Base-by-base conservation (phyloP, 768 basidiomycete genomes). In the Candolleomyces efflorescens region DNA sequence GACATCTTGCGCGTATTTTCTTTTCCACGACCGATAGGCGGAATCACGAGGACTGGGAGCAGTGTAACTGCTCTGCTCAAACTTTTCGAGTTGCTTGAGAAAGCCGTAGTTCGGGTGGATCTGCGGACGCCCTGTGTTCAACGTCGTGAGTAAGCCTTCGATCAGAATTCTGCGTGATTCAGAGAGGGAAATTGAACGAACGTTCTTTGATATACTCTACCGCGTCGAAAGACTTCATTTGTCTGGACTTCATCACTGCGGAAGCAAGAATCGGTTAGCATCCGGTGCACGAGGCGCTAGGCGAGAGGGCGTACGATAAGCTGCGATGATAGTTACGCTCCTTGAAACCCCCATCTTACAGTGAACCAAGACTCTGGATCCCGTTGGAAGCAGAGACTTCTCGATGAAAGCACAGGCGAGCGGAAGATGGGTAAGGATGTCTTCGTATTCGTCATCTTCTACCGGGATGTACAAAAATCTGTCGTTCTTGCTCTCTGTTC, bases 311-410 rank as follows among this genome's bases (percentile, higher is more conserved):
- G 70, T 66, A 83, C 80, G 66, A 65, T 79, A 85, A 15, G 82
- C 83, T 51, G 78, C 79, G 23, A 84, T 73, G 23, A 82, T 79
- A 9, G 87, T 83, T 39, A 82, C 74, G 61, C 87, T 89, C 60
- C 89, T 76, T 0, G 86, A 90, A 7, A 90, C 70, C 5, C 89
- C 89, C 82, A 88, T 86, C 10, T 84, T 73, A 65, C 89, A 90
- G 60, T 90, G 89, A 13, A 90, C 84, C 10, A 90, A 77, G 5
- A 89, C 81, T 47, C 73, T 77, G 0, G n/a, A n/a, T n/a, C 86
- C 86, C 23, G 79, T 78, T 1, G 65, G 39, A 9, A 71, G 67
- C 41, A 90, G 61, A 3, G 88, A 85, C 20, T 73, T 60, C 61
- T 86, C 76, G 27, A 91, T 89, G 67, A 89, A 91, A 13, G 64